phyloP scores from a whole-genome alignment of 352 stramenopile genomes.

The Blastocystis sp. region DNA sequence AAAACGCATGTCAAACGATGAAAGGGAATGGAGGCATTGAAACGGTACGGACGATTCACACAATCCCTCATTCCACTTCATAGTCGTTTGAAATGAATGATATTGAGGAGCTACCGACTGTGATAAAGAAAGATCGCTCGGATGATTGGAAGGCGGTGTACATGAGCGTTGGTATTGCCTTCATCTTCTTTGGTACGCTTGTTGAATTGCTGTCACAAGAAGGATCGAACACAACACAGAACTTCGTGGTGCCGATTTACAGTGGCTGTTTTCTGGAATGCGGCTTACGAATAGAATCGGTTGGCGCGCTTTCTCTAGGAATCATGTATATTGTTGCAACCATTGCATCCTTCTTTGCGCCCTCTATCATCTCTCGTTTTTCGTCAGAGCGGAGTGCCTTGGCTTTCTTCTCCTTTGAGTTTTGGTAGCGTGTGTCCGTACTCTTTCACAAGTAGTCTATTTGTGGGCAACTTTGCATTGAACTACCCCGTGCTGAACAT shows the following conservation, averaged over 20 bases:
- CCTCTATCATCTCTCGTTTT: constrained; percentile 71
- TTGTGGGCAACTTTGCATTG: constrained; percentile 65
- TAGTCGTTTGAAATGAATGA: not conserved
- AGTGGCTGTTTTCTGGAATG: not conserved
- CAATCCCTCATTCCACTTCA: too few relatives aligned
- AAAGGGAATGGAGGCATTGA: too few relatives aligned
- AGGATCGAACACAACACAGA: constrained; percentile 66
- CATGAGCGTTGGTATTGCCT: constrained; percentile 66
- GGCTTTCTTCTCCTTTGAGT: constrained; percentile 66
- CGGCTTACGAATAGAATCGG: constrained; percentile 20
- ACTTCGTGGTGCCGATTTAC: constrained; percentile 64
- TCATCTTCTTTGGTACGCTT: constrained; percentile 53
- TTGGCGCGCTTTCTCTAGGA: constrained; percentile 32
- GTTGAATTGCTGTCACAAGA: not conserved
- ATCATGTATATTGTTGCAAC: constrained; percentile 57
- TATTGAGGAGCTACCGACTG: not conserved
- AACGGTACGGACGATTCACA: too few relatives aligned
- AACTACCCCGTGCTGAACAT: constrained; percentile 44
- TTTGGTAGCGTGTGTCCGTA: not conserved
- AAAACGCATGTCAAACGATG: too few relatives aligned
- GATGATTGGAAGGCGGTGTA: constrained; percentile 41
- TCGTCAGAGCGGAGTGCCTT: constrained; percentile 27
- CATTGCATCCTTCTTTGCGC: constrained; percentile 52
- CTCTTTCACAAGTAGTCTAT: constrained; percentile 12
- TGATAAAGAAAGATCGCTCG: not conserved